Evolutionary conservation across 1,284 basidiomycete species (phyloP), one percentile per base, ranked within the genome.

Genomic region (Melampsora medusae): DNA sequence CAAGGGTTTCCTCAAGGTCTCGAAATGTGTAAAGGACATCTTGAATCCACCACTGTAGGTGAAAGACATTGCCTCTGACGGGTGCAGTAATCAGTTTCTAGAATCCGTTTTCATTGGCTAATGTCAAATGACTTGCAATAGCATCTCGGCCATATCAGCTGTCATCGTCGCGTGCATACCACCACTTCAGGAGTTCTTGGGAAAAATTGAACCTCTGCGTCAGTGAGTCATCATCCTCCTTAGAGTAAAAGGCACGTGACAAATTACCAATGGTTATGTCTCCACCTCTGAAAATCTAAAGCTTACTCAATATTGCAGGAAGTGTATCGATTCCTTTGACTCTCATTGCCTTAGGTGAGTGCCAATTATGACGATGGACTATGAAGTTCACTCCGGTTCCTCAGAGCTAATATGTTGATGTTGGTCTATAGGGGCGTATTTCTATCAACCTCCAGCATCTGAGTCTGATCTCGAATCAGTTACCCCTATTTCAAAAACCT

Each of bases 301-400:
- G 84, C 22, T 83, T 84, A 19, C 80, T 85, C 56, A 80, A 82
- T 65, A 82, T 80, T 46, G 80, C 83, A 10, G 84, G 83, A 19
- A 81, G 81, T 2, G 84, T 84, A 79, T 83, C 83, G 14, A 84
- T 85, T 33, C 84, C 84, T 0, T 79, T 85, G 62, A 85, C 84
- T 28, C 82, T 85, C 78, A 80, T 85, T 16, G 83, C 84, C 56
- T 81, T 85, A 48, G 84, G 84, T 74, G 22, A 42, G 38, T 42
- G 1, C 12, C 38, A 53, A 22, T 2, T 42, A 7, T 42, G 38
- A 42, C 1, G 4, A 42, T 42, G 38, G 12, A 42, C 12, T 1
- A 42, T 9, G 5, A 42, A 42, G 38, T 9, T 42, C 38, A 5
- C 10, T 42, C 10, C 1, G 5, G 10, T 42, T 12, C 1, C 4